Base-by-base conservation (phyloP, 2,329 filamentous ascomycete genomes). In the Pyrenochaeta sp. region DNA sequence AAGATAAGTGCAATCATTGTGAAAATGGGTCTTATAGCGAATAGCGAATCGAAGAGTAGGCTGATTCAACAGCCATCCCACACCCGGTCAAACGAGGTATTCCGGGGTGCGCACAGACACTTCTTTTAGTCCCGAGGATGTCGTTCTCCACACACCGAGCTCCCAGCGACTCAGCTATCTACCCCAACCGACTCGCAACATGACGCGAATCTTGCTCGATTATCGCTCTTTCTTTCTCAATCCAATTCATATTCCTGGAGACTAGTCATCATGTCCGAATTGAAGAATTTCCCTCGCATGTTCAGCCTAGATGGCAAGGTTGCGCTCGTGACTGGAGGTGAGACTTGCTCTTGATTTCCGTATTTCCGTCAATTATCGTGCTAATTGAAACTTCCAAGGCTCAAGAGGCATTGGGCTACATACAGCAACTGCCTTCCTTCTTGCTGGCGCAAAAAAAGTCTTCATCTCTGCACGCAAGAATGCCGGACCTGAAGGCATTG, bases 321-420 rank as follows among this genome's bases (percentile, higher is more conserved):
- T 7, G 68, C 67, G 21, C 50, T 72, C n/a, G 59, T 72, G 4
- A 71, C 68, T 21, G 65, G 68, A 46, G 65, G 67, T 66, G 45
- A 36, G 53, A 26, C 11, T 34, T 34, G 21, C 30, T n/a, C n/a
- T 27, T 10, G 19, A 26, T 8, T 24, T 14, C 6, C 26, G 3
- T 18, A 27, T 24, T 29, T 21, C n/a, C n/a, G n/a, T n/a, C n/a
- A n/a, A n/a, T n/a, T n/a, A n/a, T n/a, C 19, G n/a, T 18, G 3
- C 28, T 27, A 6, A 47, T n/a, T 24, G 17, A 8, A n/a, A n/a
- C 11, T 6, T 4, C 7, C 3, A 10, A 74, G 73, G 73, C 18
- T 73, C 71, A 2, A 60, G 71, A 56, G 71, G 71, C 2, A 57
- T 74, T 14, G 70, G 71, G 11, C 63, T 73, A 8, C 67, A 72